Percentiles rank a stretch among this genome's conserved stretches.
These are phyloP conservation scores for Holtermanniella nyarrowii DNA, from an alignment of 768 basidiomycete genomes.

Conservation along the genomic window DNA sequence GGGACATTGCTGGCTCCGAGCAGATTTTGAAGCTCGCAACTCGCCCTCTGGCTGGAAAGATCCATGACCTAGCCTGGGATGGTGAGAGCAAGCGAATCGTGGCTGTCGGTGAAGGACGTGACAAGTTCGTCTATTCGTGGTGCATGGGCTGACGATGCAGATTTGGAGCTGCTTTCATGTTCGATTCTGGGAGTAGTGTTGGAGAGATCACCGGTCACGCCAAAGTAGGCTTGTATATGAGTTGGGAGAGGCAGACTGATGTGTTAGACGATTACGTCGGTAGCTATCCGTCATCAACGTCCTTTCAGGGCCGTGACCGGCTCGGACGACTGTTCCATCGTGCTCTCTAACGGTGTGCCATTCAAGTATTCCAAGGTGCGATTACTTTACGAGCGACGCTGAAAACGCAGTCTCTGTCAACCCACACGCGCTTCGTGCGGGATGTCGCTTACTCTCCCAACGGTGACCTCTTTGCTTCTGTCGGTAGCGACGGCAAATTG, in stretches of 20 bases:
- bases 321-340: constrained; percentile 67
- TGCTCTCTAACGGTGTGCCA: constrained; percentile 78
- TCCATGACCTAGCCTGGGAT: constrained; percentile 94
- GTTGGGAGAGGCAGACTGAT: background rate
- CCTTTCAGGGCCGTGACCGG: constrained; percentile 87
- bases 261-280: constrained; percentile 67
- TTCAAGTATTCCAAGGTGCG: constrained; percentile 78
- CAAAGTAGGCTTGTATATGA: constrained; percentile 49
- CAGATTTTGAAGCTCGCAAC: constrained; percentile 55
- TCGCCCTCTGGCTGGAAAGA: constrained; percentile 42
- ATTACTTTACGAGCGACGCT: no score
- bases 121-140: constrained; percentile 50
- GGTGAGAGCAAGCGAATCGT: constrained; percentile 93
- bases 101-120: constrained; percentile 82
- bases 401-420: constrained; percentile 23
- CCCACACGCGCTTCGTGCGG: constrained; percentile 84
- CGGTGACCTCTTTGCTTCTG: constrained; percentile 75
- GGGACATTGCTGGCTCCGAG: constrained; percentile 83
- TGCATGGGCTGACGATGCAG: constrained; percentile 4
- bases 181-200: constrained; percentile 57
- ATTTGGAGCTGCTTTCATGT: constrained; percentile 39
- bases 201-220: constrained; percentile 84
- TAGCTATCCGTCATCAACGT: constrained; percentile 74
- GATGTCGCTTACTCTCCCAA: constrained; percentile 73
- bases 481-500: constrained; percentile 71